These are phyloP conservation scores for Saprolegnia parasitica DNA, from an alignment of 352 stramenopile genomes.

Conservation along the genomic window DNA sequence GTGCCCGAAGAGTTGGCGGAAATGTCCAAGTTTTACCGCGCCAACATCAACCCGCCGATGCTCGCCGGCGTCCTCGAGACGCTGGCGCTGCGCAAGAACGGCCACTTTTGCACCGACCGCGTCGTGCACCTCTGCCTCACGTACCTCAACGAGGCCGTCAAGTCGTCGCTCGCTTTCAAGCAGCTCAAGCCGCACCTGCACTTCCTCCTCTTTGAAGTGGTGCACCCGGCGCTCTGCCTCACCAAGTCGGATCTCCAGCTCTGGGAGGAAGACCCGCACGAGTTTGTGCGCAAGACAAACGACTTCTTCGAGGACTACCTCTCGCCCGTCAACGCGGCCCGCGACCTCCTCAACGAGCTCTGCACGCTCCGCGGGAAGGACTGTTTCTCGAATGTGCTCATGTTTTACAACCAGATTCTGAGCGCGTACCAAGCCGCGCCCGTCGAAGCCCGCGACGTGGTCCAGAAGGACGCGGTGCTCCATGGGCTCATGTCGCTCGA, in stretches of 20 bases:
- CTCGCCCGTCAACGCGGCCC: constrained; percentile 90
- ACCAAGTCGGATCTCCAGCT: constrained; percentile 91
- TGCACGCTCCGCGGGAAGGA: constrained; percentile 95
- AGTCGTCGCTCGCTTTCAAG: constrained; percentile 96
- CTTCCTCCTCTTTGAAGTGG: constrained; percentile 96
- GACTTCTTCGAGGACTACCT: constrained; percentile 97
- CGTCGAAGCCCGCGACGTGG: constrained; percentile 86
- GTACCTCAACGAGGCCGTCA: constrained; percentile 91
- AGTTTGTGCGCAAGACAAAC: constrained; percentile 97
- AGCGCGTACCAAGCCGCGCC: constrained; percentile 74
- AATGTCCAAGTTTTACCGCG: constrained; percentile 93
- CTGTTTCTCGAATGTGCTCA: constrained; percentile 89
- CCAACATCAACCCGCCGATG: constrained; percentile 87
- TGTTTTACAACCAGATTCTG: constrained; percentile 90
- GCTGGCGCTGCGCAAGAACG: constrained; percentile 88
- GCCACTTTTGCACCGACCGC: constrained; percentile 95
- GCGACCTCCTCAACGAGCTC: constrained; percentile 92
- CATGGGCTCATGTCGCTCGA: constrained; percentile 91
- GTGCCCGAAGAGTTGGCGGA: constrained; percentile 82
- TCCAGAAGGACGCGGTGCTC: constrained; percentile 95
- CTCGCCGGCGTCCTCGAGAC: constrained; percentile 84
- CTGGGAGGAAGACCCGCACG: constrained; percentile 95
- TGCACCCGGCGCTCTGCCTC: constrained; percentile 94
- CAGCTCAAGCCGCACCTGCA: constrained; percentile 96
- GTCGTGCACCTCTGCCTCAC: constrained; percentile 92